A percentile compares a stretch with the other conserved stretches of the same genome.
These are phyloP conservation scores for Lachnellula hyalina DNA, from an alignment of 2,329 filamentous ascomycete genomes.

Conservation along the genomic window DNA sequence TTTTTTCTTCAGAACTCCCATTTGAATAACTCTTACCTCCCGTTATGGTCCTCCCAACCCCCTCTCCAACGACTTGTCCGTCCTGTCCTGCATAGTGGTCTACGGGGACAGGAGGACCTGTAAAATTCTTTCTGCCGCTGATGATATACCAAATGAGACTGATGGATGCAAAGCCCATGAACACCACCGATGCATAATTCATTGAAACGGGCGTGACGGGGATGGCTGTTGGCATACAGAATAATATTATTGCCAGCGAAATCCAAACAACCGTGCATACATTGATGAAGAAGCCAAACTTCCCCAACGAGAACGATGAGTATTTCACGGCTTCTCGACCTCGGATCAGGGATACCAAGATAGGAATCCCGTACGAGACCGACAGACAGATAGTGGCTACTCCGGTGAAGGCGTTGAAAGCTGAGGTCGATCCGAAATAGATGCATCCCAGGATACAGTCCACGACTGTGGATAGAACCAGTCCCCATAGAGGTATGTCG, in stretches of 20 bases:
- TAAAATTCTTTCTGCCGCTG: conserved; percentile 59
- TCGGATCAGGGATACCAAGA: conserved; percentile 64
- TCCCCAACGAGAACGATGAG: conserved; percentile 64
- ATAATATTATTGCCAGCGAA: conserved; percentile 61
- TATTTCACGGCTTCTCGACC: conserved; percentile 60
- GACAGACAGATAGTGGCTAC: conserved; percentile 75
- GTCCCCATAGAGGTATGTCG: conserved; percentile 65
- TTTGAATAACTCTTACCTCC: conserved; percentile 6
- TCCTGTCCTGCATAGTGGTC: conserved; percentile 24
- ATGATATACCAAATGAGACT: conserved; percentile 59
- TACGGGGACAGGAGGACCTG: conserved; percentile 41
- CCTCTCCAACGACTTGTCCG: conserved; percentile 19
- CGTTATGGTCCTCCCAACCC: conserved; percentile 17
- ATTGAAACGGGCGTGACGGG: conserved; percentile 52
- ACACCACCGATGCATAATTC: conserved; percentile 65
- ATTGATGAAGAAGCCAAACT: conserved; percentile 65
- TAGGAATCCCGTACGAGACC: conserved; percentile 70
- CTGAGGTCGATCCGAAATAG: conserved; percentile 71
- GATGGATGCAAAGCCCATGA: conserved; percentile 55
- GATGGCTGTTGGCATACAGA: conserved; percentile 67
- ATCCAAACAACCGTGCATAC: conserved; percentile 66
- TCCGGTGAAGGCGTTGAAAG: conserved; percentile 75
- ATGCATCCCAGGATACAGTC: conserved; percentile 70
- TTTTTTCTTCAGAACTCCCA: conserved; percentile 2
- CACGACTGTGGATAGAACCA: conserved; percentile 62